These are phyloP conservation scores for Penicillium polonicum DNA, from an alignment of 2,329 filamentous ascomycete species.

Conservation along the genomic window DNA sequence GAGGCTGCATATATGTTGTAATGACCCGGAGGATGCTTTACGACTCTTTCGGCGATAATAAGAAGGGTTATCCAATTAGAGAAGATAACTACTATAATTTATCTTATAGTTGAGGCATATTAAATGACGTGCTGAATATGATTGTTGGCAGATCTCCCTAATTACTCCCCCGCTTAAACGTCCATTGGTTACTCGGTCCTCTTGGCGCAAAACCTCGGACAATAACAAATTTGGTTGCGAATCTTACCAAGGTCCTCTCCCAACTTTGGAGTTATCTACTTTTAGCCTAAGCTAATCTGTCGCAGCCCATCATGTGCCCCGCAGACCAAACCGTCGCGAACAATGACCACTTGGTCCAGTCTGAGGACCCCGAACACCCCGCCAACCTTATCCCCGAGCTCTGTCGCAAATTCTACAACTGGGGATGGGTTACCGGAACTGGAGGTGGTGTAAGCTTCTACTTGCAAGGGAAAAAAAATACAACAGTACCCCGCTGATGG, in stretches of 20 bases:
- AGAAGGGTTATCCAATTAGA: no score
- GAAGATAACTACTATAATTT: no score
- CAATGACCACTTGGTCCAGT: conserved; percentile 58
- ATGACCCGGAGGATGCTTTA: no score
- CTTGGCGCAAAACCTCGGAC: no score
- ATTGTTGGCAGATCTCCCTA: no score
- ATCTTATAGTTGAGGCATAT: no score
- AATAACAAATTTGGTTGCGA: no score
- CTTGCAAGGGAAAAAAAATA: conserved; percentile 5
- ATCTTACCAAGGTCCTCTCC: background rate
- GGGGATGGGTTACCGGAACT: conserved; percentile 73
- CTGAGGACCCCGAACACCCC: conserved; percentile 75
- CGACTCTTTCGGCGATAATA: no score
- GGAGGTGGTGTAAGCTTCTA: conserved; percentile 44
- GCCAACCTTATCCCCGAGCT: conserved; percentile 92
- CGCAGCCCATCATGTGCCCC: conserved; percentile 27
- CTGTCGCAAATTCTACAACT: conserved; percentile 91
- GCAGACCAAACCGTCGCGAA: conserved; percentile 26
- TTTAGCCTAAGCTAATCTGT: background rate
- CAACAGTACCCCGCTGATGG: conserved; percentile 10
- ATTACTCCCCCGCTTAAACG: no score
- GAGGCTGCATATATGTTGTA: no score
- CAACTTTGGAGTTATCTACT: background rate
- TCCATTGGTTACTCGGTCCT: no score
- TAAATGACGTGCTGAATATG: no score